Evolutionary conservation across 2,329 filamentous ascomycete genomes (phyloP), one percentile per base, ranked within the genome.

Genomic region (Thelonectria olida): DNA sequence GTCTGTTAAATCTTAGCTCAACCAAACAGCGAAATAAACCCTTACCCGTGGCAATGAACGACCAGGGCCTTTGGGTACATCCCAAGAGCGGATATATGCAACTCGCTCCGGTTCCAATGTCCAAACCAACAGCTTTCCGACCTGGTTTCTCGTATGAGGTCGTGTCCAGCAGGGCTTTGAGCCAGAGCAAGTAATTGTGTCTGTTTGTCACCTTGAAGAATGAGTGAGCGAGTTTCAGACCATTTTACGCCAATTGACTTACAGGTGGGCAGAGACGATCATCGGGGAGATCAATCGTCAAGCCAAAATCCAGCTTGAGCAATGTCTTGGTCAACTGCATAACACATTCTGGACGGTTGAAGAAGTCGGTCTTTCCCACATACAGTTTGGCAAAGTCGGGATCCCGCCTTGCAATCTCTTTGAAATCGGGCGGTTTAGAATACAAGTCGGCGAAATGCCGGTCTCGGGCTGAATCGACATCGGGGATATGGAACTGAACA

Each of bases 121-220:
- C 94, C 2, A 97, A 78, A 0, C 95, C 94, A 0, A 84, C 74
- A 2, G 93, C 81, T 41, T 82, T 78, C n/a, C 85, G 79, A 1
- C 73, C 73, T 2, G 75, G 72, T 3, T 75, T 71, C 2, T 84
- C 78, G 66, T 87, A 90, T 0, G 80, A 80, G 0, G 89, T 90
- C 1, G 88, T 89, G 71, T 97, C 93, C 7, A 98, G 74, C 0
- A 99, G 84, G 3, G 85, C 83, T 71, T 97, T 93, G 1, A 98
- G 81, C 93, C 94, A 98, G 8, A 94, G 80, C 19, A 98, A 87
- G 75, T 99, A 99, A 72, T 95, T 96, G 75, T 96, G 90, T 50
- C 93, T 88, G 62, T 86, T 87, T 0, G 85, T 83, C 2, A 87
- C 82, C 85, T 85, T 8, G 7, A 12, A 28, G 20, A 23, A 47